Conservation (phyloP, 2,329 filamentous ascomycete species). For the Chrysosporium keratinophilum region DNA sequence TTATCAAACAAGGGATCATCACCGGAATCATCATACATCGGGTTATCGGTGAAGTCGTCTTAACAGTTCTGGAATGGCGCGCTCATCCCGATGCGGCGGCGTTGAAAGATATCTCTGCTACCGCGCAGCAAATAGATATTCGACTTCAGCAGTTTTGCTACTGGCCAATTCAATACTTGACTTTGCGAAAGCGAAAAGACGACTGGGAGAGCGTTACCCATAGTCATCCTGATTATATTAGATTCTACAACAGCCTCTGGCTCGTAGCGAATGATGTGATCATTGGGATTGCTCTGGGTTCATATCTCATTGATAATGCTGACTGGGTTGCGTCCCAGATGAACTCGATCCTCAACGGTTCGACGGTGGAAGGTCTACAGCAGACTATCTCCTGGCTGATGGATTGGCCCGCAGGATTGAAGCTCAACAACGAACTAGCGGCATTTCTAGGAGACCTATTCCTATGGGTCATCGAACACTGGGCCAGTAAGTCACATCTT, state of each 20-base stretch:
- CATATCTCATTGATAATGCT: conserved; percentile 93
- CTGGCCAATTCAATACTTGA: conserved; percentile 95
- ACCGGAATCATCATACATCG: conserved; percentile 69
- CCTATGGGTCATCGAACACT: conserved; percentile 97
- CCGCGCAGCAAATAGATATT: conserved; percentile 94
- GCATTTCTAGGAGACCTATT: conserved; percentile 93
- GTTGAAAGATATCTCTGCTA: conserved; percentile 90
- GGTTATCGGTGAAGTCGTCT: conserved; percentile 64
- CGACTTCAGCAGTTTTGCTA: conserved; percentile 97
- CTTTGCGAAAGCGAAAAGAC: conserved; percentile 73
- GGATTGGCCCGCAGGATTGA: conserved; percentile 88
- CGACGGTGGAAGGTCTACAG: conserved; percentile 79
- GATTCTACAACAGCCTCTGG: conserved; percentile 98
- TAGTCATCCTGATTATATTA: conserved; percentile 93
- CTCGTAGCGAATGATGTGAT: conserved; percentile 98
- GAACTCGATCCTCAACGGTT: conserved; percentile 61
- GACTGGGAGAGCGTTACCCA: conserved; percentile 95
- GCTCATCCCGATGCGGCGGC: conserved; percentile 67
- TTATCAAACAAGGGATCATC: conserved; percentile 64
- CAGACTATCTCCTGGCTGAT: conserved; percentile 90
- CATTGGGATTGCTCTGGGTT: conserved; percentile 90
- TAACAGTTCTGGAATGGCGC: conserved; percentile 76
- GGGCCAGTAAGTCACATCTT: conserved; percentile 56
- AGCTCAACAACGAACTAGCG: conserved; percentile 87
- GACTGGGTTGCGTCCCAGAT: conserved; percentile 72